Conservation (phyloP, 305 asterid species). For the Striga hermonthica region DNA sequence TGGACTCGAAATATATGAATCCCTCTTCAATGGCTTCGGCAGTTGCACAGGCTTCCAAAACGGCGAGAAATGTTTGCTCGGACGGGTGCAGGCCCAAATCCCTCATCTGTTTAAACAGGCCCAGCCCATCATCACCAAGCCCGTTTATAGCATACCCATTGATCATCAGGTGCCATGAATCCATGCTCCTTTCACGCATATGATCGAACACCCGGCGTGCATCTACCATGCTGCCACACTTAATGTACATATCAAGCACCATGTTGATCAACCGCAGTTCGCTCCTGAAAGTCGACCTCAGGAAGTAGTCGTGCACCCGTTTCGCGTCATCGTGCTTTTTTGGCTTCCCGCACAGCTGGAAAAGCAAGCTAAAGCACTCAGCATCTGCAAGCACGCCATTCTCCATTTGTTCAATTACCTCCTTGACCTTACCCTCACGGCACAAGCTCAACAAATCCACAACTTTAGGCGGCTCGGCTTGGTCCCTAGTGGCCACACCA, state of each 20-base stretch:
- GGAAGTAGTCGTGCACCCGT: constrained; percentile 79
- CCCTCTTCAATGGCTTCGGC: constrained; percentile 89
- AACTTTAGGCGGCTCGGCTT: constrained; percentile 25
- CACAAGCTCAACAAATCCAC: constrained; percentile 62
- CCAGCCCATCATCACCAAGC: constrained; percentile 84
- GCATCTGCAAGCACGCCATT: constrained; percentile 60
- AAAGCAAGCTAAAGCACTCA: constrained; percentile 65
- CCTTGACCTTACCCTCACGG: constrained; percentile 68
- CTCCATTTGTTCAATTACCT: constrained; percentile 73
- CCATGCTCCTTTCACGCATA: constrained; percentile 78
- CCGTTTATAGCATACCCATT: constrained; percentile 73
- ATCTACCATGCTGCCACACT: constrained; percentile 83
- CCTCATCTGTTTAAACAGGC: constrained; percentile 78
- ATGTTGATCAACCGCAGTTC: constrained; percentile 60
- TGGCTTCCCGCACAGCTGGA: constrained; percentile 60
- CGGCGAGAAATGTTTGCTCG: constrained; percentile 66
- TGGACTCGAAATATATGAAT: constrained; percentile 74
- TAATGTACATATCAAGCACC: constrained; percentile 76
- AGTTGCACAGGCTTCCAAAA: constrained; percentile 83
- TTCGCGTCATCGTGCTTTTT: constrained; percentile 83
- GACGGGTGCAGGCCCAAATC: constrained; percentile 52
- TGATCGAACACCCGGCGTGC: constrained; percentile 87
- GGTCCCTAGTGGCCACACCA: constrained; percentile 31
- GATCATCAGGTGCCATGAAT: constrained; percentile 88
- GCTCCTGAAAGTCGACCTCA: constrained; percentile 70